Evolutionary conservation across 2,329 filamentous ascomycete genomes (phyloP).

Genomic region (Blastomyces gilchristii): DNA sequence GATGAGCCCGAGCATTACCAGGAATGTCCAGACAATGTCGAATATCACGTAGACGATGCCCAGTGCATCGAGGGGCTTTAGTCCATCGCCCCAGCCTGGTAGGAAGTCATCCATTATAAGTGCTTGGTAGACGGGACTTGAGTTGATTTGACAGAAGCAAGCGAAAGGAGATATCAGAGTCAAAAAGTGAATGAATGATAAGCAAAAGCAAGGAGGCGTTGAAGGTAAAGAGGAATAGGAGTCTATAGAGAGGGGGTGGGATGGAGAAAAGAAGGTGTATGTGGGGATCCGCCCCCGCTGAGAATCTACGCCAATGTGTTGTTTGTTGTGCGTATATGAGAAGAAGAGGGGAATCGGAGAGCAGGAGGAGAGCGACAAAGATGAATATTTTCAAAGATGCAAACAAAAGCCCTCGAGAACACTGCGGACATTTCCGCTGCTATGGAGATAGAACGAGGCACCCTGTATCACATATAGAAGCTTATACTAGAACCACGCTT

Average conservation of each 20-base stretch:
- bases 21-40: constrained; percentile 19
- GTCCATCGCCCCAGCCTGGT: constrained; percentile 3
- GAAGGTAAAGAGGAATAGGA: constrained; percentile 4
- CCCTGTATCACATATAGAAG: background rate
- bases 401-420: background rate
- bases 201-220: constrained; percentile 1
- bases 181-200: background rate
- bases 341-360: background rate
- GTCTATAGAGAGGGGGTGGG: background rate
- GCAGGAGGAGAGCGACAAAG: background rate
- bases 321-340: background rate
- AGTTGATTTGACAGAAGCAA: constrained; percentile 5
- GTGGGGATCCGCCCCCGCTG: background rate
- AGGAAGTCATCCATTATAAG: constrained; percentile 1
- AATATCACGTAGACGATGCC: constrained; percentile 18
- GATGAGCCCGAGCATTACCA: constrained; percentile 16
- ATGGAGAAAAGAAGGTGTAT: background rate
- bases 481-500: background rate
- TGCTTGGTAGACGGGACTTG: background rate
- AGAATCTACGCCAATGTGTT: background rate
- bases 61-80: constrained; percentile 16
- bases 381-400: background rate
- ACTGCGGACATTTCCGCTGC: background rate
- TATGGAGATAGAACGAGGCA: no score
- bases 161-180: background rate